Conservation (phyloP, 163 green algal genomes). For the Chlorella variabilis region DNA sequence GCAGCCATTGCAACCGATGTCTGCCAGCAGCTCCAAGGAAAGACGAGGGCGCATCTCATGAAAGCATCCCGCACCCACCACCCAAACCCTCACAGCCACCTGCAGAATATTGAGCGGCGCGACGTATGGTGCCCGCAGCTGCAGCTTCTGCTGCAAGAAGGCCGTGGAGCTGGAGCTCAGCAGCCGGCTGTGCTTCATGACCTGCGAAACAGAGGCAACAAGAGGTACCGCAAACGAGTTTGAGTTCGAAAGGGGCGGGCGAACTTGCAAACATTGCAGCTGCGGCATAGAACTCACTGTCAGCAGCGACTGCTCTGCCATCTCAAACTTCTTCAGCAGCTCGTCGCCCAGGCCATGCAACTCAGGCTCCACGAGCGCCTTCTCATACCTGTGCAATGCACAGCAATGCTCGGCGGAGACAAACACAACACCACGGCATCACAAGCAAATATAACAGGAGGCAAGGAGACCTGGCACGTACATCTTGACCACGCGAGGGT, state of each 20-base stretch:
- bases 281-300: no score
- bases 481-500: constrained; percentile 72
- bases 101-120: constrained; percentile 94
- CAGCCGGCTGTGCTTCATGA: constrained; percentile 70
- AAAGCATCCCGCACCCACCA: no score
- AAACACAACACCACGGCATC: no score
- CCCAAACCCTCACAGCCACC: constrained; percentile 21
- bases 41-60: no score
- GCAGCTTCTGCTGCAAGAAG: constrained; percentile 85
- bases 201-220: constrained; percentile 15
- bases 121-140: constrained; percentile 86
- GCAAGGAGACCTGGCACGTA: constrained; percentile 2
- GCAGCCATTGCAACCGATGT: background rate
- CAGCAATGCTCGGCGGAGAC: no score
- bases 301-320: constrained; percentile 56
- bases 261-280: no score
- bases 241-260: no score
- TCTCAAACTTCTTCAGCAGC: constrained; percentile 61
- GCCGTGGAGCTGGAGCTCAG: constrained; percentile 58
- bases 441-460: no score
- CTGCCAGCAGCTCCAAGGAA: no score
- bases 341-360: constrained; percentile 79
- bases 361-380: constrained; percentile 68
- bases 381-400: constrained; percentile 73
- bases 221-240: no score